Evolutionary conservation across 441 rosid genomes (phyloP), one percentile per base, ranked within the genome.

Genomic region (Heliophila coronopifolia): DNA sequence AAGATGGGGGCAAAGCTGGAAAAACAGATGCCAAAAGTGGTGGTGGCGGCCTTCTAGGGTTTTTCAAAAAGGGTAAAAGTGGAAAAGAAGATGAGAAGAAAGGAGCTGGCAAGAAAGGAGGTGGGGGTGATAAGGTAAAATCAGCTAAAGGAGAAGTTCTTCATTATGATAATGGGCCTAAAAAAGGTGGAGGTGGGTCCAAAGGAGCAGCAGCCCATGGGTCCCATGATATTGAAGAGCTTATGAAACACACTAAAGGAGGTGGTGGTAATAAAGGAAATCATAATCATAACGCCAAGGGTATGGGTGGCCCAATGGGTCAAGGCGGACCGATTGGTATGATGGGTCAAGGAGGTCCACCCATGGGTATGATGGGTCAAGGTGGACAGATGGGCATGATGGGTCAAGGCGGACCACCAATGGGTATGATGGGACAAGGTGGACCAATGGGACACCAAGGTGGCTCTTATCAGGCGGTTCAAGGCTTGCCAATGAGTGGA

Each of bases 401-500:
- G 71, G 73, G 72, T 2, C 62, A 28, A 9, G 63, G 42, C 2
- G 69, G 73, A 37, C 66, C 43, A 10, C n/a, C 23, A 20, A 19
- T 65, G 11, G 54, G 54, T 49, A 14, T 16, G 54, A 58, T 46
- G 56, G 63, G 63, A n/a, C 50, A 12, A 55, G 45, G 68, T 17
- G 67, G 69, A 1, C 59, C 39, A 2, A 24, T 66, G 13, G 59
- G 59, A 0, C 59, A 22, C 2, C 85, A 81, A 4, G 68, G 72
- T 37, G 73, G 72, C 2, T 23, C 70, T 20, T 57, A 74, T 6
- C 74, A 83, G 3, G 77, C 91, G 0, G 88, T 84, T 35, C 98
- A 74, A 61, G 95, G 95, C 14, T 73, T 83, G 1, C 94, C 95
- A 0, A 76, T 79, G 83, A 79, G 69, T 9, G 78, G 71, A 47